Base-by-base conservation (phyloP, 2,329 filamentous ascomycete genomes). In the Paraphoma sp. region DNA sequence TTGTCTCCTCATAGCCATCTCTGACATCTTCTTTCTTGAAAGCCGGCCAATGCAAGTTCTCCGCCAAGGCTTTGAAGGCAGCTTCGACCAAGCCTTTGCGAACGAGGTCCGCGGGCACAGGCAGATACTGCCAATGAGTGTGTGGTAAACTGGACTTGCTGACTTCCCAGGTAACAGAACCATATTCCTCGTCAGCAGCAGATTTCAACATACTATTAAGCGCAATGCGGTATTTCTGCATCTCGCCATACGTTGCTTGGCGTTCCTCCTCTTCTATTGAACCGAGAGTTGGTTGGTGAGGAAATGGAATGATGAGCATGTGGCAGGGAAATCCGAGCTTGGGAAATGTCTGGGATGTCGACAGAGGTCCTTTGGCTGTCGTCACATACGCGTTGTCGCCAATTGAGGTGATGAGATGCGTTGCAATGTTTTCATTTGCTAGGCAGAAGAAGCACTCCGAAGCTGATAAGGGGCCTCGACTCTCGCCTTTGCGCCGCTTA, bases 371-470 rank as follows among this genome's bases (percentile, higher is more conserved):
- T 76, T 97, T 97, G 56, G 95, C 92, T 23, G 90, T 95, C 29
- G 95, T 96, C 52, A 98, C 79, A 75, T 98, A 98, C 51, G 88
- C 85, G 57, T 96, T 90, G 16, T 93, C 88, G 51, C 91, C 95
- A 62, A 99, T 94, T 28, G 90, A 93, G 63, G 90, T 90, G 68
- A 97, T 89, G 77, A 99, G 90, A 78, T 99, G 94, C 1, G 89
- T 89, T 50, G 91, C 90, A 44, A 95, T 82, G 58, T 89, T 90
- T 6, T 90, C 87, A 75, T 96, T 97, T 6, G 92, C 93, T 10
- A 99, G 84, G 73, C 95, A 99, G 81, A 99, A 98, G 82, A 95
- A 99, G 79, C 95, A 99, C 69, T 89, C 85, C 50, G 89, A 88
- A 1, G 92, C 92, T 0, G 68, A 68, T 16, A 78, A 68, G 4